A percentile compares a stretch with the other conserved stretches of the same genome.
Evolutionary conservation across 1,284 basidiomycete genomes (phyloP).

Genomic region (Pascua sp.): DNA sequence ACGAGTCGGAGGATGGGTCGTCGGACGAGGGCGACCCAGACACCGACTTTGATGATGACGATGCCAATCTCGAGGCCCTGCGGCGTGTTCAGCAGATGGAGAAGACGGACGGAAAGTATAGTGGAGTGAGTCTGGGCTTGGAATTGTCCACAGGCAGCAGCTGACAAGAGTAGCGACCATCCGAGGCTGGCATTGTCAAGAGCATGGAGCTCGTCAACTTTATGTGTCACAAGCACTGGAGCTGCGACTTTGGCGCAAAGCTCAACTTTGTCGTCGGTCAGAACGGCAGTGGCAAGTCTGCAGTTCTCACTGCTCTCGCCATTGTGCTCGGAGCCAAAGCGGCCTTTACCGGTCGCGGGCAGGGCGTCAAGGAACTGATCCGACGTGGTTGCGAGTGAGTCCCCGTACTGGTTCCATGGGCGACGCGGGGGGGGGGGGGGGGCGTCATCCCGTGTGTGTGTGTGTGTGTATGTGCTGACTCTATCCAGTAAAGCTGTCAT

Average conservation of each 20-base stretch:
- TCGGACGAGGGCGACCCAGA: constrained; percentile 8
- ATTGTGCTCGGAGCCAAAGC: constrained; percentile 93
- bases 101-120: neutral
- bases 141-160: neutral
- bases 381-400: constrained; percentile 75
- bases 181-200: constrained; percentile 83
- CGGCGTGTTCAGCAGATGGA: neutral
- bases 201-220: constrained; percentile 84
- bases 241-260: constrained; percentile 77
- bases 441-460: neutral
- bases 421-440: neutral
- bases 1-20: constrained; percentile 10
- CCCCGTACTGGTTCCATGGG: neutral
- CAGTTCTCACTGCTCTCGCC: constrained; percentile 87
- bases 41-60: constrained; percentile 16
- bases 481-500: constrained; percentile 66
- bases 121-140: neutral
- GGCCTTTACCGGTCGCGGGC: constrained; percentile 78
- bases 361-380: constrained; percentile 82
- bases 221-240: constrained; percentile 89
- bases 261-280: constrained; percentile 96
- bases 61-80: constrained; percentile 11
- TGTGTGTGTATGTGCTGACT: neutral
- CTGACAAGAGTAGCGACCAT: constrained; percentile 57
- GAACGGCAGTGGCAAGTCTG: constrained; percentile 80